Evolutionary conservation across 257 asterid genomes (phyloP).

Genomic region (Salvia splendens): DNA sequence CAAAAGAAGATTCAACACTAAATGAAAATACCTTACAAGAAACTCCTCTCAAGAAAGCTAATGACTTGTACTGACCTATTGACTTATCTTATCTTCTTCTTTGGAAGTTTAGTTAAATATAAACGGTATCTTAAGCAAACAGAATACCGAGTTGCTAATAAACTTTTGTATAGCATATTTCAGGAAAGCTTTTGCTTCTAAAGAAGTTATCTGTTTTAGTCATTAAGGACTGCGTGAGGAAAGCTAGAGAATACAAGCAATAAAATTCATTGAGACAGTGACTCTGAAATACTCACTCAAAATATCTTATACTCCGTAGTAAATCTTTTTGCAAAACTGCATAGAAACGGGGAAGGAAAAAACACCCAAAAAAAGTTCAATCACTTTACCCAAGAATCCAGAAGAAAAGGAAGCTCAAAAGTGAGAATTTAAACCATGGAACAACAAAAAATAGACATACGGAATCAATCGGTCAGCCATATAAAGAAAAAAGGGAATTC

Average conservation of each 20-base stretch:
- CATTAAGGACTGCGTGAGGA: background rate
- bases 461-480: slow-evolving; percentile 23
- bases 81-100: background rate
- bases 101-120: background rate
- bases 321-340: background rate
- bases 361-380: background rate
- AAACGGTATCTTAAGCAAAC: background rate
- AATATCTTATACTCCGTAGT: background rate
- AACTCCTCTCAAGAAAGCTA: slow-evolving; percentile 11
- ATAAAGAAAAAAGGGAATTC: background rate
- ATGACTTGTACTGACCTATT: background rate
- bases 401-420: slow-evolving; percentile 21
- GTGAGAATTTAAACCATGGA: slow-evolving; percentile 20
- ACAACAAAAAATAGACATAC: slow-evolving; percentile 22
- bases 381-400: slow-evolving; percentile 13
- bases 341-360: background rate
- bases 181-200: slow-evolving; percentile 1
- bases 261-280: background rate
- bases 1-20: background rate
- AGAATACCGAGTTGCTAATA: background rate
- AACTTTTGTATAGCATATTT: background rate
- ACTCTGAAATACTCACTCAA: slow-evolving; percentile 4
- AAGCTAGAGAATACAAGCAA: background rate
- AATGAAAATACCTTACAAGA: background rate
- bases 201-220: background rate